A percentile compares a stretch with the other conserved stretches of the same genome.
These are phyloP conservation scores for Luffa acutangula DNA, from an alignment of 306 rosid species.

Conservation along the genomic window DNA sequence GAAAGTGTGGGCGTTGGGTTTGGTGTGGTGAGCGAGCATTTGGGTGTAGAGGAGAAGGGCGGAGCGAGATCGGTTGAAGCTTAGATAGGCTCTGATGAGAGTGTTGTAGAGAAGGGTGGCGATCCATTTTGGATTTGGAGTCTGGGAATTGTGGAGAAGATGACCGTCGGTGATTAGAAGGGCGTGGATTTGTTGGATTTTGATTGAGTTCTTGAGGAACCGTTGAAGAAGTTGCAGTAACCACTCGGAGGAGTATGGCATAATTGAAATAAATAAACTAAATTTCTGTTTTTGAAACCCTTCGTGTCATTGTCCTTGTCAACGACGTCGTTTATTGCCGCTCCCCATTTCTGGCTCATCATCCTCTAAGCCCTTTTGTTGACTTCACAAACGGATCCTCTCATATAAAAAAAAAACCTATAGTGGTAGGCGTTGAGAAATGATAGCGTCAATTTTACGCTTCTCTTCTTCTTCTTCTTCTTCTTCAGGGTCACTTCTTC, in stretches of 20 bases:
- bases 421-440: conserved; percentile 18
- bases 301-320: neutral
- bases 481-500: conserved; percentile 14
- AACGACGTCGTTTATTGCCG: neutral
- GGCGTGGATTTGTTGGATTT: conserved; percentile 56
- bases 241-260: conserved; percentile 24
- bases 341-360: neutral
- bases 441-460: conserved; percentile 10
- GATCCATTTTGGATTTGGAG: conserved; percentile 34
- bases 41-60: conserved; percentile 45
- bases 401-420: neutral
- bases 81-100: conserved; percentile 43
- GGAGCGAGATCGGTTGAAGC: conserved; percentile 20
- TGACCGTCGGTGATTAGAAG: conserved; percentile 32
- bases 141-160: conserved; percentile 23
- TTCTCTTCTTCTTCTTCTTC: conserved; percentile 28
- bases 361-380: neutral
- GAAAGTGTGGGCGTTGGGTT: conserved; percentile 61
- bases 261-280: neutral
- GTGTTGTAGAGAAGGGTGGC: conserved; percentile 56
- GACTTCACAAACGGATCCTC: neutral
- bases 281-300: too few species aligned
- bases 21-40: conserved; percentile 45
- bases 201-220: conserved; percentile 21
- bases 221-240: conserved; percentile 57